phyloP scores from a whole-genome alignment of 805 yeast genomes.

The Wickerhamiella vanderwaltii region DNA sequence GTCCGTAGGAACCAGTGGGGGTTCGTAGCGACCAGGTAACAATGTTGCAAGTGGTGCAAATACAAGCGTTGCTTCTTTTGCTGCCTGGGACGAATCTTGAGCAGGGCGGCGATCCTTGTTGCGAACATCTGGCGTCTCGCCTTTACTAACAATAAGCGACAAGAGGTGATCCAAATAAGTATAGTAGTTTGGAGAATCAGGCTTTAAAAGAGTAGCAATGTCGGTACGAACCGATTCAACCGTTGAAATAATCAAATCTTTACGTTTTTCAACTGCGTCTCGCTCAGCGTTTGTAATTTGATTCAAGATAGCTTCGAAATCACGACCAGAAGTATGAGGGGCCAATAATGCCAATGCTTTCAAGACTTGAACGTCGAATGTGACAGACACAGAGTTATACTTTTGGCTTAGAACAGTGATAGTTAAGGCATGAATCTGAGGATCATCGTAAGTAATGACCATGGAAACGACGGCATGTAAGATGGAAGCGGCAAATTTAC shows the following conservation, averaged over 20 bases:
- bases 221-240: conserved; percentile 41
- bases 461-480: conserved; percentile 18
- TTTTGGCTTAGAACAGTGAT: conserved; percentile 56
- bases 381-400: conserved; percentile 18
- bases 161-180: conserved; percentile 56
- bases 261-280: conserved; percentile 12
- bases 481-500: conserved; percentile 16
- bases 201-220: conserved; percentile 26
- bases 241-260: conserved; percentile 21
- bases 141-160: conserved; percentile 55
- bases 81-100: conserved; percentile 28
- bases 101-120: conserved; percentile 39
- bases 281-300: conserved; percentile 17
- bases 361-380: conserved; percentile 28
- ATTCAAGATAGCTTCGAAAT: conserved; percentile 16
- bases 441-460: conserved; percentile 32
- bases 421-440: conserved; percentile 61
- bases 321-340: conserved; percentile 15
- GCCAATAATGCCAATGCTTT: conserved; percentile 22
- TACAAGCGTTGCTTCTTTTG: conserved; percentile 55
- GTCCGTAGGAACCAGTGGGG: conserved; percentile 34
- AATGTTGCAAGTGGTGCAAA: conserved; percentile 66
- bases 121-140: conserved; percentile 36
- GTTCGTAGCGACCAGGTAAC: conserved; percentile 45
- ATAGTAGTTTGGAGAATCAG: conserved; percentile 35